A percentile compares a stretch with the other conserved stretches of the same genome.
phyloP scores from a whole-genome alignment of 352 stramenopile genomes.

The Pythium volutum region DNA sequence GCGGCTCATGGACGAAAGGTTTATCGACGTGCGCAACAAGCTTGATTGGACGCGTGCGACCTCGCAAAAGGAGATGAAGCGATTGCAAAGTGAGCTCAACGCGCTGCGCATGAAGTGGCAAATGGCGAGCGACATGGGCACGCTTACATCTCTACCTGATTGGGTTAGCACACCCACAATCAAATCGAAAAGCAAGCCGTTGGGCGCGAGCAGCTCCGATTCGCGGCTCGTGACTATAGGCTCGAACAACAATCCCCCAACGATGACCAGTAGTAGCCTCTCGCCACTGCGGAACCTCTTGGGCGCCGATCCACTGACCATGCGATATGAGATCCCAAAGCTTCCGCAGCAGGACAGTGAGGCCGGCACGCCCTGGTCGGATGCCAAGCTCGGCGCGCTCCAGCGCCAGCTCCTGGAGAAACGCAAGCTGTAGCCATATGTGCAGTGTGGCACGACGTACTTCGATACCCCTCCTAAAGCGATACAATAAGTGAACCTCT shows the following conservation, averaged over 20 bases:
- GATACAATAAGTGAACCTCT: neutral
- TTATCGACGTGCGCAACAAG: slow-evolving; percentile 95
- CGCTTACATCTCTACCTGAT: slow-evolving; percentile 41
- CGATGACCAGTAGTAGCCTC: neutral
- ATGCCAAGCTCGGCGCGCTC: slow-evolving; percentile 54
- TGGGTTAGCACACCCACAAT: slow-evolving; percentile 38
- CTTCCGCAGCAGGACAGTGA: slow-evolving; percentile 63
- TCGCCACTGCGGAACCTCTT: slow-evolving; percentile 13
- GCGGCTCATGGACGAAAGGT: slow-evolving; percentile 97
- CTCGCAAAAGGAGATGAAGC: slow-evolving; percentile 80
- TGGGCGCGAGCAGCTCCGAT: slow-evolving; percentile 53
- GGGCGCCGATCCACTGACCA: slow-evolving; percentile 3
- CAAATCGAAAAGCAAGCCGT: slow-evolving; percentile 36
- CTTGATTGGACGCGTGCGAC: slow-evolving; percentile 92
- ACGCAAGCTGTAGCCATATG: slow-evolving; percentile 11
- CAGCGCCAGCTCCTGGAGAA: slow-evolving; percentile 43
- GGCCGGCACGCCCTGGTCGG: slow-evolving; percentile 63
- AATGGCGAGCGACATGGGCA: slow-evolving; percentile 55
- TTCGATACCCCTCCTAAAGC: slow-evolving; percentile 2
- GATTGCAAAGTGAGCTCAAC: slow-evolving; percentile 57
- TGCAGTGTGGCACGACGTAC: slow-evolving; percentile 3
- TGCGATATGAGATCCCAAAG: slow-evolving; percentile 72
- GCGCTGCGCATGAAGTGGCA: slow-evolving; percentile 76
- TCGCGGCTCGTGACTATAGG: slow-evolving; percentile 30
- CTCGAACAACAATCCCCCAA: slow-evolving; percentile 26